Evolutionary conservation across 2,329 filamentous ascomycete genomes (phyloP).

Genomic region (Xylaria sp.): DNA sequence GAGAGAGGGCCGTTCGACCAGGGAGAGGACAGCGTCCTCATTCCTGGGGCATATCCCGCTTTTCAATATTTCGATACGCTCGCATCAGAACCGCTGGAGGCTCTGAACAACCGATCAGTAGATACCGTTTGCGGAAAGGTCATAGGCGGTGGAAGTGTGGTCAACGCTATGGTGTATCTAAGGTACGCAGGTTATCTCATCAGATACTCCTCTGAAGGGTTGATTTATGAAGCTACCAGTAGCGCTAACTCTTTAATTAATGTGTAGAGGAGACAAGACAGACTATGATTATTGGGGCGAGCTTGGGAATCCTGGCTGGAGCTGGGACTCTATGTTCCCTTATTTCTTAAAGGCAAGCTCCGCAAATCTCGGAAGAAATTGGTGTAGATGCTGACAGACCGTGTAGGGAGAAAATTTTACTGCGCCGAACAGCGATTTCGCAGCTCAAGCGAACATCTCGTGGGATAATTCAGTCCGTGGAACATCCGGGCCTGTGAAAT

Average conservation of each 20-base stretch:
- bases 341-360: conserved; percentile 54
- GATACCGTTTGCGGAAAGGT: conserved; percentile 45
- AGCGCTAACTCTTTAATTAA: neutral
- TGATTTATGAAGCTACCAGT: neutral
- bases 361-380: conserved; percentile 27
- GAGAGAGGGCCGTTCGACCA: conserved; percentile 38
- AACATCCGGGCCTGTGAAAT: conserved; percentile 46
- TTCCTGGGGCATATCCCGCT: conserved; percentile 33
- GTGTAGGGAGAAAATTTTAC: conserved; percentile 49
- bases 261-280: conserved; percentile 41
- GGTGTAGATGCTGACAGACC: conserved; percentile 1
- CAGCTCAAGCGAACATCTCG: conserved; percentile 46
- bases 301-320: conserved; percentile 50
- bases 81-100: conserved; percentile 26
- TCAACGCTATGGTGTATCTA: conserved; percentile 54
- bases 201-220: neutral
- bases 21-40: conserved; percentile 28
- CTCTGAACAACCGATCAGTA: conserved; percentile 45
- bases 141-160: conserved; percentile 51
- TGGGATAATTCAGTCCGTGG: conserved; percentile 48
- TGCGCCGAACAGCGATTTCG: conserved; percentile 41
- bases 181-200: conserved; percentile 32
- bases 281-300: conserved; percentile 52
- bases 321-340: conserved; percentile 53
- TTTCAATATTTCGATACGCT: conserved; percentile 31